Evolutionary conservation across 2,329 filamentous ascomycete species (phyloP).

Genomic region (Cladosporium sp.): DNA sequence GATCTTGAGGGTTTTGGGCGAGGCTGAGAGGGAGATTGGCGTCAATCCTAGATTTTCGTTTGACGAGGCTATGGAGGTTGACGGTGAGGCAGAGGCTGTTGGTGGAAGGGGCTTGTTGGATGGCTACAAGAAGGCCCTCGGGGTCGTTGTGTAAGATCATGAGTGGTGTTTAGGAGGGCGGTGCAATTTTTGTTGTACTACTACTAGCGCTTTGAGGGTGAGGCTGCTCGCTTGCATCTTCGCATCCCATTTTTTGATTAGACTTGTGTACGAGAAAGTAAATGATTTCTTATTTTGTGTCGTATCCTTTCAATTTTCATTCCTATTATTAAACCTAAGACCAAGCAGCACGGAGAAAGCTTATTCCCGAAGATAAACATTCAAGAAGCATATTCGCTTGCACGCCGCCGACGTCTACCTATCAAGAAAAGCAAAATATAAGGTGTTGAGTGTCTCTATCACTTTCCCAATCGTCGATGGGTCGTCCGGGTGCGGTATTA

Average conservation of each 20-base stretch:
- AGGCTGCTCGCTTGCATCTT: neutral
- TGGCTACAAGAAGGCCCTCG: constrained; percentile 16
- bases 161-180: neutral
- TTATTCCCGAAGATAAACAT: neutral
- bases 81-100: neutral
- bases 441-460: too few relatives aligned
- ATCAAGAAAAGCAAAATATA: too few relatives aligned
- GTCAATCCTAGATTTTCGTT: constrained; percentile 4
- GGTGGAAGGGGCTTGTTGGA: constrained; percentile 10
- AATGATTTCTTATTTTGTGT: neutral
- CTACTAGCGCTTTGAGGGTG: neutral
- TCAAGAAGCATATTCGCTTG: neutral
- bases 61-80: constrained; percentile 1
- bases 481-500: neutral
- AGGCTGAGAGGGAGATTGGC: constrained; percentile 54
- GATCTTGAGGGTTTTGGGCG: constrained; percentile 74
- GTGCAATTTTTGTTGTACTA: neutral
- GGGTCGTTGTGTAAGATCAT: constrained; percentile 12
- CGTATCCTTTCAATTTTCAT: neutral
- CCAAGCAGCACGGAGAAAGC: too few relatives aligned
- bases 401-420: neutral
- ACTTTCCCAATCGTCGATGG: neutral
- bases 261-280: neutral
- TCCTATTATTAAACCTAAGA: neutral
- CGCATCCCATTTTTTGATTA: neutral